Conservation (phyloP, 495 filamentous ascomycete species). For the Viridothelium virens region DNA sequence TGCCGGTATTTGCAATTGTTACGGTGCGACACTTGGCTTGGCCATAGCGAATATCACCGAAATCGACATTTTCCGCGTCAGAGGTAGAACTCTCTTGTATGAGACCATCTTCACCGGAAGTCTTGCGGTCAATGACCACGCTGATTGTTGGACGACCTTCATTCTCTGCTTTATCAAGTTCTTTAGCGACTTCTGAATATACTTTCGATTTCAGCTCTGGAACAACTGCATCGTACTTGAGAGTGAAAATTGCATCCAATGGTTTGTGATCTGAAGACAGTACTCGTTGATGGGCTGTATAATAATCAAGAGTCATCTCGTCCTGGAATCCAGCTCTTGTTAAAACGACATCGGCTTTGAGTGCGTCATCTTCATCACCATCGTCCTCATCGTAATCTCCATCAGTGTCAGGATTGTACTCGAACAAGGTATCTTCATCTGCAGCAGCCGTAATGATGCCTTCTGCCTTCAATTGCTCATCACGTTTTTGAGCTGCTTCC, state of each 20-base stretch:
- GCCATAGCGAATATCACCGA: conserved; percentile 65
- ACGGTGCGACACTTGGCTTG: conserved; percentile 54
- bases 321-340: conserved; percentile 54
- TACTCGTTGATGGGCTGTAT: conserved; percentile 80
- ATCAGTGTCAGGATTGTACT: conserved; percentile 81
- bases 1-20: conserved; percentile 86
- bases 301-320: conserved; percentile 60
- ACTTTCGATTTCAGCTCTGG: conserved; percentile 73
- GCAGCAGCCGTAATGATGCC: conserved; percentile 62
- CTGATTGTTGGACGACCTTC: conserved; percentile 80
- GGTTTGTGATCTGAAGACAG: conserved; percentile 96
- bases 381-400: conserved; percentile 58
- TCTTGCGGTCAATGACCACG: conserved; percentile 63
- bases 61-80: conserved; percentile 53
- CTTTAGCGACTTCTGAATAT: conserved; percentile 77
- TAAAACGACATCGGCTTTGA: conserved; percentile 36
- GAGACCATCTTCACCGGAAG: not conserved
- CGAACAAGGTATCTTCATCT: conserved; percentile 80
- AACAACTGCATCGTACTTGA: conserved; percentile 78
- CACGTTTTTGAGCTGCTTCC: conserved; percentile 57
- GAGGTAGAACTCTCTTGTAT: conserved; percentile 25
- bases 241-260: conserved; percentile 64
- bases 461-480: conserved; percentile 75
- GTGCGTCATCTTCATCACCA: conserved; percentile 51
- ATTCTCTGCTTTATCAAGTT: conserved; percentile 87